A percentile compares a stretch with the other conserved stretches of the same genome.
Conservation (phyloP, 192 early-diverging fungal species). For the Spinellus fusiger region DNA sequence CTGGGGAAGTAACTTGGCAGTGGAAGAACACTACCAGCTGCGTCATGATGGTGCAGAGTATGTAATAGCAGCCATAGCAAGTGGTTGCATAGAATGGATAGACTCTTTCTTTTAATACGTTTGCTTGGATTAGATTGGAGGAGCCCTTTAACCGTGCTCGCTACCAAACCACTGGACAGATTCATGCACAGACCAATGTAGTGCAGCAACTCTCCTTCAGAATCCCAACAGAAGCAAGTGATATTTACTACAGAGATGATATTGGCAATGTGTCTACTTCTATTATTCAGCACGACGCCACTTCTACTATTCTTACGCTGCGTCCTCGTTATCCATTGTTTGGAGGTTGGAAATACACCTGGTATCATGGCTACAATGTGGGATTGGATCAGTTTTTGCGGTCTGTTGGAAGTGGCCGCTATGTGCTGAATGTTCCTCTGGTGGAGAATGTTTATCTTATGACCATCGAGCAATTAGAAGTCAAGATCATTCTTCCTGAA, state of each 20-base stretch:
- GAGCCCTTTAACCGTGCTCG: constrained; percentile 72
- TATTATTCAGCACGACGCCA: constrained; percentile 38
- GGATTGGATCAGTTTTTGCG: constrained; percentile 64
- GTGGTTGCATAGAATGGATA: background rate
- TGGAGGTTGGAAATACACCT: constrained; percentile 97
- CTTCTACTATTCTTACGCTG: constrained; percentile 62
- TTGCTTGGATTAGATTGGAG: constrained; percentile 34
- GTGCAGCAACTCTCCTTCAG: constrained; percentile 44
- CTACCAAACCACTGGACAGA: constrained; percentile 40
- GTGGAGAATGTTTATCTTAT: constrained; percentile 58
- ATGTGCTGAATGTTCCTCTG: constrained; percentile 67
- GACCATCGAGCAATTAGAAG: constrained; percentile 54
- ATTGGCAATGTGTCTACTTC: constrained; percentile 98
- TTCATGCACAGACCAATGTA: constrained; percentile 43
- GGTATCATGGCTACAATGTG: constrained; percentile 88
- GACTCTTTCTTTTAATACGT: constrained; percentile 1
- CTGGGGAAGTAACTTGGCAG: constrained; percentile 72
- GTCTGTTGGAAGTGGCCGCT: constrained; percentile 37
- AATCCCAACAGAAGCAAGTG: constrained; percentile 63
- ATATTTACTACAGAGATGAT: constrained; percentile 83
- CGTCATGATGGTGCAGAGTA: constrained; percentile 76
- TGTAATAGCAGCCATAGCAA: constrained; percentile 1
- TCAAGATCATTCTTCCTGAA: constrained; percentile 86
- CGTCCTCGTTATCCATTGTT: constrained; percentile 88
- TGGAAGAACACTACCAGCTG: constrained; percentile 78